Base-by-base conservation (phyloP, 106 monocot species). In the Acanthochlamys bracteata region DNA sequence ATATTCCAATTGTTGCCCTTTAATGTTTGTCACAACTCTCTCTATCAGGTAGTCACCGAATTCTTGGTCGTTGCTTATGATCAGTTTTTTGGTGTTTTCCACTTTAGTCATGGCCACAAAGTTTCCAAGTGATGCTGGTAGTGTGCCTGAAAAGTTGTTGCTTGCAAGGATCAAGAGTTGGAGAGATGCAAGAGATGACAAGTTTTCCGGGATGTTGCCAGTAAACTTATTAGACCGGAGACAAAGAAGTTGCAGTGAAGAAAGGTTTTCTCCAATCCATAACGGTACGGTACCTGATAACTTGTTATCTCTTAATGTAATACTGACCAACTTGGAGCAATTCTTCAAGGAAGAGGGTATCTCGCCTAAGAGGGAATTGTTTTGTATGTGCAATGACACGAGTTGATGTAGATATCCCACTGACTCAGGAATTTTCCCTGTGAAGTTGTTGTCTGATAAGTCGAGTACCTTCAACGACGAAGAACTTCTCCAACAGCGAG, bases 301-400 rank as follows among this genome's bases (percentile, higher is more conserved):
- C 24, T 46, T 24, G 43, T 77, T 77, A 7, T 41, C 47, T 2
- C 67, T 60, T 0, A 77, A 53, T 33, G 71, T 61, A 1, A 77
- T 7, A 39, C 41, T 26, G 0, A 25, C 58, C 60, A 77, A 62
- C 52, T 27, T 12, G 8, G 20, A 13, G 54, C 46, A 49, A 20
- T 39, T 45, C 24, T 27, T 23, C 49, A 70, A 7, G 4, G 59
- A 15, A 12, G 27, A 27, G 26, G 76, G 76, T 27, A 77, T 15
- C 10, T 42, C 11, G 25, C 71, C 71, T 24, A n/a, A 27, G 20
- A 72, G 27, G 11, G 9, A 13, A 42, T 77, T 72, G 21, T 63
- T 53, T 20, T 39, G 60, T 14, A 77, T 42, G 21, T 62, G 66
- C 10, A 72, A 45, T 0, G 26, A 67, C 46, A 10, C 26, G 25